Percentiles rank a stretch among this genome's conserved stretches.
Evolutionary conservation across 75 land plant genomes (phyloP).

Genomic region (Azolla pinnata): DNA sequence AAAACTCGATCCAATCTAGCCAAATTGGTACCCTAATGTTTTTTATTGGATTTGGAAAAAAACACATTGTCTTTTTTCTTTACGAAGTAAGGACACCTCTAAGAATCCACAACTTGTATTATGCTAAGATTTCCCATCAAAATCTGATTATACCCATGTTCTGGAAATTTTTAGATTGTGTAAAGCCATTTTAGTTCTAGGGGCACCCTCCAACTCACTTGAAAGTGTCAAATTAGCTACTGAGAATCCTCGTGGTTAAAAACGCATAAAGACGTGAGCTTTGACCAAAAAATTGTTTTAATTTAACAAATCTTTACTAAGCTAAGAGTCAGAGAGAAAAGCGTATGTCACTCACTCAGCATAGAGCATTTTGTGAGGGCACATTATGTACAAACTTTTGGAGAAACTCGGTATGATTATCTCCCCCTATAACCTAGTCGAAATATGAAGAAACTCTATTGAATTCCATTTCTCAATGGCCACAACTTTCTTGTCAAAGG

Average conservation of each 20-base stretch:
- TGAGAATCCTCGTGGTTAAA: constrained; percentile 1
- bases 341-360: not conserved
- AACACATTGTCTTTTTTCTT: too few species aligned
- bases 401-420: constrained; percentile 1
- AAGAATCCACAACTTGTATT: too few species aligned
- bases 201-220: not conserved
- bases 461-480: not conserved
- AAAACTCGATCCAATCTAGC: too few species aligned
- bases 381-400: not conserved
- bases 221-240: constrained; percentile 1
- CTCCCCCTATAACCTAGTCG: not conserved
- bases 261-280: constrained; percentile 3
- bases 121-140: not conserved
- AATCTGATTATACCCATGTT: not conserved
- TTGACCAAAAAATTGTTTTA: not conserved
- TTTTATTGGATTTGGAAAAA: too few species aligned
- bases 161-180: too few species aligned
- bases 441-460: not conserved
- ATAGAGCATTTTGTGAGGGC: constrained; percentile 1
- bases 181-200: not conserved
- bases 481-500: constrained; percentile 1
- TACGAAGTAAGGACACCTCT: too few species aligned
- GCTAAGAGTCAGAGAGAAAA: constrained; percentile 1
- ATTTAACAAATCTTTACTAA: not conserved
- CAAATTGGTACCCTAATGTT: too few species aligned